These are phyloP conservation scores for Metschnikowia bowlesiae DNA, from an alignment of 805 yeast genomes.

Conservation along the genomic window DNA sequence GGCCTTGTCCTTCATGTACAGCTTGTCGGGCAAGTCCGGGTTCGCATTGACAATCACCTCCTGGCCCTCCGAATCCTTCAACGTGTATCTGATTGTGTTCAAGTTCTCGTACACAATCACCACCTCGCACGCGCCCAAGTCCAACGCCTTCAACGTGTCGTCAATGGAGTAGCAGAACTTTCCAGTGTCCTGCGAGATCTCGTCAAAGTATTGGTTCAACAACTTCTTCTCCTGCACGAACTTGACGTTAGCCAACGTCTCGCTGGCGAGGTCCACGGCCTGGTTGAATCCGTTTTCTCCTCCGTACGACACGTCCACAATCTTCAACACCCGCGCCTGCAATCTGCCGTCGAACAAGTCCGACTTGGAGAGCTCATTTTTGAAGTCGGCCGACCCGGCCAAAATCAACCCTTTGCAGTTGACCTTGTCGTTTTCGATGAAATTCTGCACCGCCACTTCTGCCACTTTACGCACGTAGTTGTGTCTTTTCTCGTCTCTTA, in stretches of 20 bases:
- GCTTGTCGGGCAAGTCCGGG: slow-evolving; percentile 71
- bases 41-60: slow-evolving; percentile 68
- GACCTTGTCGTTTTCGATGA: slow-evolving; percentile 90
- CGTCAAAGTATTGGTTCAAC: slow-evolving; percentile 88
- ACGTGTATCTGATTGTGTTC: slow-evolving; percentile 75
- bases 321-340: slow-evolving; percentile 78
- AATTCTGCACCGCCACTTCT: slow-evolving; percentile 96
- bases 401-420: slow-evolving; percentile 90
- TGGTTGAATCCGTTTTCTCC: slow-evolving; percentile 99
- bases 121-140: slow-evolving; percentile 91
- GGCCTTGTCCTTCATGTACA: slow-evolving; percentile 71
- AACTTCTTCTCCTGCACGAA: slow-evolving; percentile 98
- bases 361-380: slow-evolving; percentile 86
- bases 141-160: slow-evolving; percentile 93
- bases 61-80: slow-evolving; percentile 77
- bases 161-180: slow-evolving; percentile 96
- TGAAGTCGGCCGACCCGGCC: slow-evolving; percentile 99
- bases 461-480: slow-evolving; percentile 98
- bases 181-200: slow-evolving; percentile 96
- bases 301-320: slow-evolving; percentile 97
- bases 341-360: slow-evolving; percentile 92
- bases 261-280: slow-evolving; percentile 97
- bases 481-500: slow-evolving; percentile 98
- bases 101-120: slow-evolving; percentile 91
- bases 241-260: slow-evolving; percentile 93